Conservation (phyloP, 306 rosid genomes). For the Begonia fuchsioides region DNA sequence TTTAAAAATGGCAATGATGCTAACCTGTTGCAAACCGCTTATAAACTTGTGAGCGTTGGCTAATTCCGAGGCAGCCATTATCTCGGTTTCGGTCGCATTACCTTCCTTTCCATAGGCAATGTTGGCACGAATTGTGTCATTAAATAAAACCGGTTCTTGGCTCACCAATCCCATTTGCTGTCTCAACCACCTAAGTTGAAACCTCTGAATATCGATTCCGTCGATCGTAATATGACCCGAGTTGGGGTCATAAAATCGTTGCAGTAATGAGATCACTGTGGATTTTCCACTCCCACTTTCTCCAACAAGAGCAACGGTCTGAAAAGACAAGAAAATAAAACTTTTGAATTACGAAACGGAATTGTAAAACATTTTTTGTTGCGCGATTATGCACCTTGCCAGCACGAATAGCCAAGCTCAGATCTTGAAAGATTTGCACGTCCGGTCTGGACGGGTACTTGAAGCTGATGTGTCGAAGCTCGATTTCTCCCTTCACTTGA, state of each 20-base stretch:
- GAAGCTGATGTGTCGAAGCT: constrained; percentile 39
- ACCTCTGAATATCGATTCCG: constrained; percentile 38
- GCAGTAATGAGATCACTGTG: constrained; percentile 55
- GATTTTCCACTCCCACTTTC: constrained; percentile 89
- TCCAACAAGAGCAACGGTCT: constrained; percentile 74
- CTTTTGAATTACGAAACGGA: not conserved
- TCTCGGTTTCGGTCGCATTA: constrained; percentile 38
- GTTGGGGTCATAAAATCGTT: constrained; percentile 57
- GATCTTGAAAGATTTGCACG: constrained; percentile 39
- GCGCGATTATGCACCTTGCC: constrained; percentile 34
- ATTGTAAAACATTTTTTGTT: not conserved
- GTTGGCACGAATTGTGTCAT: constrained; percentile 62
- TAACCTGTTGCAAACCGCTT: constrained; percentile 47
- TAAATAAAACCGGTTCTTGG: constrained; percentile 65
- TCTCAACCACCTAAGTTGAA: constrained; percentile 61
- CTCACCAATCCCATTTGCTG: constrained; percentile 67
- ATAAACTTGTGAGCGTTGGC: constrained; percentile 70
- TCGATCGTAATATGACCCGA: constrained; percentile 53
- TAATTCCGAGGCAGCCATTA: constrained; percentile 49
- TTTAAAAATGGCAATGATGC: not conserved
- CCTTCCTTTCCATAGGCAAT: constrained; percentile 57
- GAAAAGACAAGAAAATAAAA: constrained; percentile 12
- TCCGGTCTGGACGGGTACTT: constrained; percentile 58
- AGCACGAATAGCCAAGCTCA: constrained; percentile 41
- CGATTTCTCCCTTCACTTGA: constrained; percentile 49